Conservation (phyloP, 345 rosid species). For the Brassica nigra region DNA sequence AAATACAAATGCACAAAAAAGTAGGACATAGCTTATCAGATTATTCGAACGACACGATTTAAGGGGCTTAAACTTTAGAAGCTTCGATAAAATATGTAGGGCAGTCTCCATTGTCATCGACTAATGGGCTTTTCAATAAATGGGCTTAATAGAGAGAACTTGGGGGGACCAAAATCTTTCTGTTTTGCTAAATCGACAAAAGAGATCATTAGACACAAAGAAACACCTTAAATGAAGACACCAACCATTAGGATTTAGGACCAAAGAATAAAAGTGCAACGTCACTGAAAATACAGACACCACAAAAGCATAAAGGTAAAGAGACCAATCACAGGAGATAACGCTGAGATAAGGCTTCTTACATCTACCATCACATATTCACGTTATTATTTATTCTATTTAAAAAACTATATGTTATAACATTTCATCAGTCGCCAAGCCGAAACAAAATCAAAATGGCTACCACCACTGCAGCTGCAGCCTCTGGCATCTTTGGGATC, state of each 20-base stretch:
- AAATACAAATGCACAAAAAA: background rate
- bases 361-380: slow-evolving; percentile 35
- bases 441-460: slow-evolving; percentile 21
- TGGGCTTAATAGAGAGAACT: background rate
- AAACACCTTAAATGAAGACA: slow-evolving; percentile 22
- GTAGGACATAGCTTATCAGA: background rate
- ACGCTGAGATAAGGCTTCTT: slow-evolving; percentile 41
- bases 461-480: slow-evolving; percentile 50
- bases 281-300: slow-evolving; percentile 32
- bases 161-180: background rate
- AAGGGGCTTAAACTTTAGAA: background rate
- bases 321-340: slow-evolving; percentile 43
- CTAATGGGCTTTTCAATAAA: background rate
- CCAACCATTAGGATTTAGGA: background rate
- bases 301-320: slow-evolving; percentile 31
- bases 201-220: background rate
- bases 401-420: slow-evolving; percentile 25
- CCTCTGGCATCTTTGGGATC: slow-evolving; percentile 60
- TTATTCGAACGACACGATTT: background rate
- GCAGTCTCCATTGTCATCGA: background rate
- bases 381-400: background rate
- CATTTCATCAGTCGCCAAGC: slow-evolving; percentile 28
- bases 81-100: background rate
- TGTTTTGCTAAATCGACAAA: background rate
- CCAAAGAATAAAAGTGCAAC: slow-evolving; percentile 28